Evolutionary conservation across 306 rosid species (phyloP).

Genomic region (Prunus salicina): DNA sequence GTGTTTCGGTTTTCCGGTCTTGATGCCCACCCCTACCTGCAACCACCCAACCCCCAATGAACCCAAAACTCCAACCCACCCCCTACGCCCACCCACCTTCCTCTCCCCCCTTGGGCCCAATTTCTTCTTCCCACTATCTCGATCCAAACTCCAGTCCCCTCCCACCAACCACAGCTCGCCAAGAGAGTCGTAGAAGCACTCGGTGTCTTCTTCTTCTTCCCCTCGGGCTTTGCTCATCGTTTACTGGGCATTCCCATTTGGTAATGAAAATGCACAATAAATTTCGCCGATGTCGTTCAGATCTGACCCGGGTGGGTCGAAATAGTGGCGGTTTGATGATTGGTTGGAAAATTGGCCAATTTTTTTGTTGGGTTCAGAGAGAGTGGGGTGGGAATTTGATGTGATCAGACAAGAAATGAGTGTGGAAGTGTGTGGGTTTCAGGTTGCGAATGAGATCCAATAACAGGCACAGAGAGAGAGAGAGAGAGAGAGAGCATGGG

Average conservation of each 20-base stretch:
- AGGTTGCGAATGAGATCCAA: slow-evolving; percentile 58
- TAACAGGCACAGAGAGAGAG: too few relatives aligned
- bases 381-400: slow-evolving; percentile 6
- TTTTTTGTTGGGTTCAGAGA: background rate
- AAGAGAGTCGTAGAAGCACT: slow-evolving; percentile 76
- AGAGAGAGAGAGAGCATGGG: slow-evolving; percentile 19
- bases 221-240: slow-evolving; percentile 66
- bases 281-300: slow-evolving; percentile 20
- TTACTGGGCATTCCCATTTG: slow-evolving; percentile 78
- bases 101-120: too few relatives aligned
- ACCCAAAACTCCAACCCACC: too few relatives aligned
- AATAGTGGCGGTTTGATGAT: background rate
- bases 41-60: too few relatives aligned
- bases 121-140: too few relatives aligned
- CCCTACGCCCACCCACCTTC: too few relatives aligned
- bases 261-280: slow-evolving; percentile 51
- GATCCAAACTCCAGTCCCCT: too few relatives aligned
- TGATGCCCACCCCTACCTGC: too few relatives aligned
- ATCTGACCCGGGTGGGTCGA: slow-evolving; percentile 15
- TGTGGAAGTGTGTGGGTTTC: slow-evolving; percentile 23
- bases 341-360: background rate
- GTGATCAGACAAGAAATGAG: slow-evolving; percentile 28
- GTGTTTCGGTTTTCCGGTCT: too few relatives aligned
- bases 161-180: too few relatives aligned
- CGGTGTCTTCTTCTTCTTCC: slow-evolving; percentile 46